phyloP scores from a whole-genome alignment of 2,329 filamentous ascomycete genomes.

The Intubia oerlemansii region DNA sequence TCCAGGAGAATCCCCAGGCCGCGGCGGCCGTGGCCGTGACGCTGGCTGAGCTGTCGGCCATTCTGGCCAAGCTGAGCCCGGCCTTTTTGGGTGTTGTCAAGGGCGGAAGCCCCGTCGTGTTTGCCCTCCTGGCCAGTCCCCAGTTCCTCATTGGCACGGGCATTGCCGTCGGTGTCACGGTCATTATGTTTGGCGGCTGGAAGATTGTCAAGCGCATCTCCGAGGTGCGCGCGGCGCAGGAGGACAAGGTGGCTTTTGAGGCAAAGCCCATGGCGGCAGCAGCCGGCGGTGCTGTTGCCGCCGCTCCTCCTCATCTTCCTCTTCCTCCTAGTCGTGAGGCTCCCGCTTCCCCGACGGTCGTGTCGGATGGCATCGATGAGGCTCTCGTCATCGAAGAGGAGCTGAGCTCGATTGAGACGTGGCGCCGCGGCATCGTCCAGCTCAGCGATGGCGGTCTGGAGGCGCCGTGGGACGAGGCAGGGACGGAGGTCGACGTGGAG shows the following conservation, averaged over 20 bases:
- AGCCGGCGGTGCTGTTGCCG: no score
- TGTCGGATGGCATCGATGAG: slow-evolving; percentile 21
- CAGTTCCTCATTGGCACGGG: slow-evolving; percentile 89
- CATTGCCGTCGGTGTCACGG: slow-evolving; percentile 75
- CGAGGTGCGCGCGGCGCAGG: slow-evolving; percentile 15
- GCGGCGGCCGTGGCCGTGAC: slow-evolving; percentile 87
- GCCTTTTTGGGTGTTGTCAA: slow-evolving; percentile 58
- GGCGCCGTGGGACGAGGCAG: slow-evolving; percentile 8
- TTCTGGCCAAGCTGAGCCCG: slow-evolving; percentile 69
- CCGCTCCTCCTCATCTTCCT: background rate
- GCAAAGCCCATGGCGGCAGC: slow-evolving; percentile 4
- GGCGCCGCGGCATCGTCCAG: slow-evolving; percentile 33
- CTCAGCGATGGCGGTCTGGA: slow-evolving; percentile 15
- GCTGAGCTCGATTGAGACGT: slow-evolving; percentile 34
- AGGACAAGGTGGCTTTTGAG: slow-evolving; percentile 7
- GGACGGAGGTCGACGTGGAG: slow-evolving; percentile 21
- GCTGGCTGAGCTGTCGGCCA: slow-evolving; percentile 69
- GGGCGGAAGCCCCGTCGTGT: slow-evolving; percentile 62
- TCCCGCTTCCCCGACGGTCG: background rate
- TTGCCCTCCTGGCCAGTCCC: slow-evolving; percentile 68
- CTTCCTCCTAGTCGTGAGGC: no score
- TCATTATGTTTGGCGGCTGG: slow-evolving; percentile 89
- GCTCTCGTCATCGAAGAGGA: slow-evolving; percentile 36
- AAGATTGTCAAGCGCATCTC: slow-evolving; percentile 85
- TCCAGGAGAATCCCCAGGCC: slow-evolving; percentile 55